Evolutionary conservation across 371 early-diverging fungal genomes (phyloP).

Genomic region (Mucor indicus): DNA sequence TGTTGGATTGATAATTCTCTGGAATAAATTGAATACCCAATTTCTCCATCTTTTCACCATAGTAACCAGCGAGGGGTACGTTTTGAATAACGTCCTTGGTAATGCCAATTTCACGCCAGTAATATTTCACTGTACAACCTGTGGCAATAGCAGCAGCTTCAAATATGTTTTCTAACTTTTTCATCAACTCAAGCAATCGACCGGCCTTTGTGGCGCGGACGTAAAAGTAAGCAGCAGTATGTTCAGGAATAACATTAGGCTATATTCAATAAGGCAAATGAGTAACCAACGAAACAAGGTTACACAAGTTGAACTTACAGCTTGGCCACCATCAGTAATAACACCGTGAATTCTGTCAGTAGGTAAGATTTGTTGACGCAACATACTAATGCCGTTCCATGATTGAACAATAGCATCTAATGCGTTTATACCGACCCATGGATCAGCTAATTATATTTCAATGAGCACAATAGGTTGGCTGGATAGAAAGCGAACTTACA

Average conservation of each 20-base stretch:
- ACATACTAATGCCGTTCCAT: constrained; percentile 60
- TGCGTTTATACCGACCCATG: constrained; percentile 62
- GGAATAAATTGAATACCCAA: constrained; percentile 42
- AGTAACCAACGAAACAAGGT: too few relatives aligned
- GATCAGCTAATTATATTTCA: constrained; percentile 16
- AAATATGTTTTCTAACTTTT: constrained; percentile 55
- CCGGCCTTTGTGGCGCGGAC: constrained; percentile 54
- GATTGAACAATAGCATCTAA: constrained; percentile 66
- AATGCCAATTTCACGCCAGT: constrained; percentile 47
- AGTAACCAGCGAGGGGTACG: constrained; percentile 52
- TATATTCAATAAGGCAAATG: too few relatives aligned
- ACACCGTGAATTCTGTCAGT: constrained; percentile 70
- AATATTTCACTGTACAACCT: constrained; percentile 67
- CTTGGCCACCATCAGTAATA: constrained; percentile 65
- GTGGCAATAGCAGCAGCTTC: constrained; percentile 71
- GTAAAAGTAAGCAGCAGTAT: constrained; percentile 58
- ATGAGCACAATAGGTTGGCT: too few relatives aligned
- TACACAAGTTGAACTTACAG: constrained; percentile 37
- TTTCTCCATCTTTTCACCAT: constrained; percentile 52
- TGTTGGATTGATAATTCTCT: constrained; percentile 34
- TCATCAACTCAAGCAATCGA: constrained; percentile 49
- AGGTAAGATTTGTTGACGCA: constrained; percentile 74
- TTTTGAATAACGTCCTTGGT: constrained; percentile 53
- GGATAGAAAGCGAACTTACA: too few relatives aligned
- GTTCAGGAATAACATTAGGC: constrained; percentile 59